Evolutionary conservation across 2,329 filamentous ascomycete species (phyloP).

Genomic region (Dactylellina haptotyla): DNA sequence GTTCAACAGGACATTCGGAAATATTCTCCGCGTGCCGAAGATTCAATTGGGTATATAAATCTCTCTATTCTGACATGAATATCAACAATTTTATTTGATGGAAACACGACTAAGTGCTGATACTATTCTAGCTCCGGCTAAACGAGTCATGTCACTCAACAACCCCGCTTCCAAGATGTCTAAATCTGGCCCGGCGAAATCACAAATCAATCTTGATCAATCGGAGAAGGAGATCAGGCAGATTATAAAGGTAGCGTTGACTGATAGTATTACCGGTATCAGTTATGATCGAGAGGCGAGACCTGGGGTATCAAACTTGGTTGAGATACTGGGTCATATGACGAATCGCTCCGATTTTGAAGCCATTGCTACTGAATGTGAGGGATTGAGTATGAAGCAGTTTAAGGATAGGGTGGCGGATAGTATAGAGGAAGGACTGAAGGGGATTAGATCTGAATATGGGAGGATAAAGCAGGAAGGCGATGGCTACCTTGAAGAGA

Average conservation of each 20-base stretch:
- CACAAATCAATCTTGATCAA: constrained; percentile 86
- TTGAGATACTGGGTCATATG: constrained; percentile 81
- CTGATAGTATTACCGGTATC: constrained; percentile 75
- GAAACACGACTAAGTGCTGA: neutral
- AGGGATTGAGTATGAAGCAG: constrained; percentile 65
- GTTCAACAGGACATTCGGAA: constrained; percentile 81
- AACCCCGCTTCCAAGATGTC: constrained; percentile 89
- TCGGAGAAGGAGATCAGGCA: constrained; percentile 69
- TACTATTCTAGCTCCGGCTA: constrained; percentile 71
- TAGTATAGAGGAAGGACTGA: constrained; percentile 67
- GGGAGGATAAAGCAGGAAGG: constrained; percentile 65
- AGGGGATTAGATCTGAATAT: constrained; percentile 69
- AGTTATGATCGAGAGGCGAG: constrained; percentile 76
- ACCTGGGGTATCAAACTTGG: constrained; percentile 86
- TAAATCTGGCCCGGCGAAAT: constrained; percentile 80
- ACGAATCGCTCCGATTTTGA: constrained; percentile 64
- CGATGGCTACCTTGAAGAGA: constrained; percentile 68
- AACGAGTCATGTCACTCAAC: constrained; percentile 88
- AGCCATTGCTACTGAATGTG: constrained; percentile 63
- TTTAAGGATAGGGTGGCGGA: constrained; percentile 74
- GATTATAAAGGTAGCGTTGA: constrained; percentile 79
- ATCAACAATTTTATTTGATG: neutral
- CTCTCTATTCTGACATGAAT: too few species aligned
- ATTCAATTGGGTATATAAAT: constrained; percentile 73
- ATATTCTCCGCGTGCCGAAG: constrained; percentile 73